A percentile compares a stretch with the other conserved stretches of the same genome.
These are phyloP conservation scores for Chlorencoelia australis DNA, from an alignment of 2,329 filamentous ascomycete genomes.

Conservation along the genomic window DNA sequence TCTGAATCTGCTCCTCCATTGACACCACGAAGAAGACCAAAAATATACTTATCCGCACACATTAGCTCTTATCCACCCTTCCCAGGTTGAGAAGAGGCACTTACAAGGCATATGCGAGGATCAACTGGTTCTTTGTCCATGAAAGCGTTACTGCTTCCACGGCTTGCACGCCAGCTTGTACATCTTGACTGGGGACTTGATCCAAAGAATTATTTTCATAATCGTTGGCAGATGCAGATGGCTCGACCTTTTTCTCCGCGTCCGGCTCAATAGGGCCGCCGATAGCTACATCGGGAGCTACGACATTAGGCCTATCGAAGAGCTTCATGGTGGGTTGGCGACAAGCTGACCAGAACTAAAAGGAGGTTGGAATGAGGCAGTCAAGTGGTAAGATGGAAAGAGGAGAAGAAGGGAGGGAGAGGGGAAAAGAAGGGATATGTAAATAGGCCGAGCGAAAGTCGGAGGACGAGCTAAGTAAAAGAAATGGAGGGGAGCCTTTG, in stretches of 20 bases:
- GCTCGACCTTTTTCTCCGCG: neutral
- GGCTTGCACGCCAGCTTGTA: constrained; percentile 18
- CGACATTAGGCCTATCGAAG: constrained; percentile 8
- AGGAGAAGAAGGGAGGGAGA: neutral
- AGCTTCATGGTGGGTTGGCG: constrained; percentile 9
- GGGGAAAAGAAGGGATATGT: too few relatives aligned
- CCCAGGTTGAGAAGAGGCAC: neutral
- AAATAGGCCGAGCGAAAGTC: too few relatives aligned
- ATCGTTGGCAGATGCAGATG: too few relatives aligned
- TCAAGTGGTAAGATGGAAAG: neutral
- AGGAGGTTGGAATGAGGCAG: neutral
- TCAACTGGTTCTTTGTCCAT: constrained; percentile 20
- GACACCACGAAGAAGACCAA: constrained; percentile 22
- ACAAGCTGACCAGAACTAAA: neutral
- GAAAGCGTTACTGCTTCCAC: constrained; percentile 20
- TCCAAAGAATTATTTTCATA: neutral
- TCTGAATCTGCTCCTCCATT: constrained; percentile 20
- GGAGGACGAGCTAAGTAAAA: too few relatives aligned
- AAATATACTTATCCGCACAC: constrained; percentile 15
- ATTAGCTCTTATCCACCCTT: too few relatives aligned
- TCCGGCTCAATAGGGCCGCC: constrained; percentile 3
- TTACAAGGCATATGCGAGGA: constrained; percentile 19
- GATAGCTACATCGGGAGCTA: constrained; percentile 7
- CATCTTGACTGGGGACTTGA: constrained; percentile 11
- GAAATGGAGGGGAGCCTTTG: too few relatives aligned